phyloP scores from a whole-genome alignment of 2,329 filamentous ascomycete genomes.

The Parascedosporium putredinis region DNA sequence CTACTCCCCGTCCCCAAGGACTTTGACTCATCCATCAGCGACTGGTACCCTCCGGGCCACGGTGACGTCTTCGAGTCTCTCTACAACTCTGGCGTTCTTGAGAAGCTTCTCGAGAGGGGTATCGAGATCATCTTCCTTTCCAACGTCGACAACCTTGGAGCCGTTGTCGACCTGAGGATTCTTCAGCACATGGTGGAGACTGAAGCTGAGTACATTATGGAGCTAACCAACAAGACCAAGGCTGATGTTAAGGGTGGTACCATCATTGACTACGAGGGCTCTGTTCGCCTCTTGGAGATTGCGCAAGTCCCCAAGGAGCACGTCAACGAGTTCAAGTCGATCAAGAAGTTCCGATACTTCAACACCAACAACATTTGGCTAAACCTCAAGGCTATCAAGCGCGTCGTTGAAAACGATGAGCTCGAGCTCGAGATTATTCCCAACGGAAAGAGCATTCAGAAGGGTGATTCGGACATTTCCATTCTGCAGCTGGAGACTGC shows the following conservation, averaged over 20 bases:
- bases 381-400: conserved; percentile 95
- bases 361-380: conserved; percentile 99
- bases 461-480: conserved; percentile 95
- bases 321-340: conserved; percentile 99
- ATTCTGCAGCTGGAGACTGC: conserved; percentile 98
- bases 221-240: conserved; percentile 99
- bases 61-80: conserved; percentile 99
- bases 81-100: conserved; percentile 97
- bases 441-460: conserved; percentile 99
- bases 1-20: conserved; percentile 89
- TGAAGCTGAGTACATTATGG: conserved; percentile 98
- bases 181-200: conserved; percentile 99
- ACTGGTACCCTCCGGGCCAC: conserved; percentile 98
- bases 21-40: conserved; percentile 75
- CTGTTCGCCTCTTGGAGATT: conserved; percentile 92
- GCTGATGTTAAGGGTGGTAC: conserved; percentile 99
- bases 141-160: conserved; percentile 97
- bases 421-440: conserved; percentile 99
- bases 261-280: conserved; percentile 98
- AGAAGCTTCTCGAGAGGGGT: conserved; percentile 88
- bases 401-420: conserved; percentile 96
- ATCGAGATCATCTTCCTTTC: conserved; percentile 98
- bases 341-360: conserved; percentile 99
- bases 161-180: conserved; percentile 94
- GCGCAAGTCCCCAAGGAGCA: conserved; percentile 99